Evolutionary conservation across 208 protist genomes (phyloP), one percentile per base, ranked within the genome.

Genomic region (Crithidia thermophila): DNA sequence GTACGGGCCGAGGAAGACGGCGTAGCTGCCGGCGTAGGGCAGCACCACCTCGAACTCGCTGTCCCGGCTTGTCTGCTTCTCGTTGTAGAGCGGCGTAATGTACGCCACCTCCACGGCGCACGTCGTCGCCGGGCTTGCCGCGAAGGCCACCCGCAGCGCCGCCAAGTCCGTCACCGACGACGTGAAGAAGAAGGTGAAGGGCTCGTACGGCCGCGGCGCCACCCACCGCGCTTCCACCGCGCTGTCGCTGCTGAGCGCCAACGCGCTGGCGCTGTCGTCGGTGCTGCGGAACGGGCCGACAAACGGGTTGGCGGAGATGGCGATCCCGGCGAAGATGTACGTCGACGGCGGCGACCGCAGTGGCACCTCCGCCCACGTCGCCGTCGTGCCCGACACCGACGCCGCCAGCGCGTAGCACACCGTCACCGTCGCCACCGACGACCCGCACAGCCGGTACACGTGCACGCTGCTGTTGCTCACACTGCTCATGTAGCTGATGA

Each of bases 311-410:
- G 55, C 37, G 25, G 61, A 23, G 31, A 87, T 83, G 4, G 50
- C 27, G 4, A 86, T 50, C 0, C 82, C 72, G 13, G 63, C 53
- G 64, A 85, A 95, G 8, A 84, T 8, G 63, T 93, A 95, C 2
- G 70, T 80, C 37, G 85, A 45, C 21, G 78, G 77, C 37, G 72
- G 67, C 1, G 79, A 80, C 28, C 28, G 52, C 37, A 81, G 57
- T 13, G 91, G 91, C 34, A 96, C 91, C 68, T 96, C 87, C 7
- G 88, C 84, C 91, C 91, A 96, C 47, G 46, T 61, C 49, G 46
- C 46, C 21, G 36, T 33, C 31, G 52, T 42, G 30, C 42, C 62
- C 10, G 53, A 23, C 33, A 45, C 9, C 28, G 43, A 50, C 14
- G 66, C 69, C 16, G 65, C 69, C 11, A 93, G 70, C 28, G 60